Evolutionary conservation across 495 filamentous ascomycete species (phyloP).

Genomic region (Collariella sp.): DNA sequence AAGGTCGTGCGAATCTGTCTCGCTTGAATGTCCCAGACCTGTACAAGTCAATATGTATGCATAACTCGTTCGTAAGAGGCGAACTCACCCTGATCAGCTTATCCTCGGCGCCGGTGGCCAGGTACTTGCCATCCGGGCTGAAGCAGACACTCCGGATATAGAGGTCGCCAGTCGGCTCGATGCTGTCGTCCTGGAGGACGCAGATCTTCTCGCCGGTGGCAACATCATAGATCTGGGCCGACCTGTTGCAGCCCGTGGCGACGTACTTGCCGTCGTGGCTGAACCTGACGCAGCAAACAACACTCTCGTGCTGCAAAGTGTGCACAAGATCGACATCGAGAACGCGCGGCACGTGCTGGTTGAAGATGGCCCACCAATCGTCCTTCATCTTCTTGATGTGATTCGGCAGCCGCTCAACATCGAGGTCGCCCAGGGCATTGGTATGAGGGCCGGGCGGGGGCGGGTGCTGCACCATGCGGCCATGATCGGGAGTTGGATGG

Average conservation of each 20-base stretch:
- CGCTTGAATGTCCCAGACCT: conserved; percentile 82
- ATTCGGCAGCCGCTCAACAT: conserved; percentile 71
- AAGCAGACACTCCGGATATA: conserved; percentile 92
- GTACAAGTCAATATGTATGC: conserved; percentile 6
- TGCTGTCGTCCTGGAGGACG: conserved; percentile 71
- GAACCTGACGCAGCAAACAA: conserved; percentile 86
- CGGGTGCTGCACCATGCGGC: conserved; percentile 26
- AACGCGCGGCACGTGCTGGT: conserved; percentile 71
- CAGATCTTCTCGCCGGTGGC: conserved; percentile 67
- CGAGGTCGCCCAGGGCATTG: conserved; percentile 81
- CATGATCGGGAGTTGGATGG: conserved; percentile 63
- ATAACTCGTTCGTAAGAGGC: not conserved
- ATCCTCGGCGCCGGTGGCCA: conserved; percentile 85
- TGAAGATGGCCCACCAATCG: conserved; percentile 89
- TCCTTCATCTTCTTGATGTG: conserved; percentile 73
- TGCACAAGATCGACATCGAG: conserved; percentile 85
- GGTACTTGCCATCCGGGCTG: conserved; percentile 80
- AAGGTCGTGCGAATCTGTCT: conserved; percentile 75
- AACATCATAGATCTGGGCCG: conserved; percentile 86
- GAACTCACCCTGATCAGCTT: conserved; percentile 76
- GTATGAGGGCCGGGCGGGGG: conserved; percentile 44
- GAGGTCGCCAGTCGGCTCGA: conserved; percentile 74
- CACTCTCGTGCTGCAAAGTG: conserved; percentile 75
- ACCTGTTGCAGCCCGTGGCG: conserved; percentile 82
- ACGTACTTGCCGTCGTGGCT: conserved; percentile 83